These are phyloP conservation scores for Starmerella stellata DNA, from an alignment of 805 yeast genomes.

Conservation along the genomic window DNA sequence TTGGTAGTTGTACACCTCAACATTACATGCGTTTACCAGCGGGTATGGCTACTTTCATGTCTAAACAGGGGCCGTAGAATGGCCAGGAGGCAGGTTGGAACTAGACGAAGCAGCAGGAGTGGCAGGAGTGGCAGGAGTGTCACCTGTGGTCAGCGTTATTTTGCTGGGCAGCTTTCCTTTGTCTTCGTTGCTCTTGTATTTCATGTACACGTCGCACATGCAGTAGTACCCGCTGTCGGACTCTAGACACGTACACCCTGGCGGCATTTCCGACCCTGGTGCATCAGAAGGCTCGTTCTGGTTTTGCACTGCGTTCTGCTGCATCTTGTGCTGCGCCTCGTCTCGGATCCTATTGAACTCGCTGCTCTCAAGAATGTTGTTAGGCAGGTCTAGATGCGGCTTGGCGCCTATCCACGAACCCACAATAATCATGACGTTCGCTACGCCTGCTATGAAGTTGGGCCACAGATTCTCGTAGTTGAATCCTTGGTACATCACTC, in stretches of 20 bases:
- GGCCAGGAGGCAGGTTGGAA: too few relatives aligned
- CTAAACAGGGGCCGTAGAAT: too few relatives aligned
- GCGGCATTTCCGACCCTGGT: not conserved
- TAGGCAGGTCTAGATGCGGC: conserved; percentile 14
- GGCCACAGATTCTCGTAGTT: conserved; percentile 18
- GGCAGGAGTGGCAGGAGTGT: too few relatives aligned
- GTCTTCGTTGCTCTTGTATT: too few relatives aligned
- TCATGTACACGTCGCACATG: not conserved
- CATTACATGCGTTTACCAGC: too few relatives aligned
- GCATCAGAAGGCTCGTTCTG: not conserved
- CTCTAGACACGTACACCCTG: not conserved
- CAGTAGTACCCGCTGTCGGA: not conserved
- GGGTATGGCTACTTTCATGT: too few relatives aligned
- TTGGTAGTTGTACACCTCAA: too few relatives aligned
- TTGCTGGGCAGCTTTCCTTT: too few relatives aligned
- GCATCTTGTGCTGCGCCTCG: not conserved
- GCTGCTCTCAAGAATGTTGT: conserved; percentile 1
- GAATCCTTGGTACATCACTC: conserved; percentile 28
- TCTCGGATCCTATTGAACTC: conserved; percentile 3
- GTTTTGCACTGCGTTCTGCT: not conserved
- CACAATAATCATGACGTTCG: conserved; percentile 25
- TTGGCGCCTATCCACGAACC: conserved; percentile 26
- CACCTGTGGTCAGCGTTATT: too few relatives aligned
- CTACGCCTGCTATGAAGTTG: conserved; percentile 20
- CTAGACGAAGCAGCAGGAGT: too few relatives aligned